These are phyloP conservation scores for Omphalea diandra DNA, from an alignment of 441 rosid species.

Conservation along the genomic window DNA sequence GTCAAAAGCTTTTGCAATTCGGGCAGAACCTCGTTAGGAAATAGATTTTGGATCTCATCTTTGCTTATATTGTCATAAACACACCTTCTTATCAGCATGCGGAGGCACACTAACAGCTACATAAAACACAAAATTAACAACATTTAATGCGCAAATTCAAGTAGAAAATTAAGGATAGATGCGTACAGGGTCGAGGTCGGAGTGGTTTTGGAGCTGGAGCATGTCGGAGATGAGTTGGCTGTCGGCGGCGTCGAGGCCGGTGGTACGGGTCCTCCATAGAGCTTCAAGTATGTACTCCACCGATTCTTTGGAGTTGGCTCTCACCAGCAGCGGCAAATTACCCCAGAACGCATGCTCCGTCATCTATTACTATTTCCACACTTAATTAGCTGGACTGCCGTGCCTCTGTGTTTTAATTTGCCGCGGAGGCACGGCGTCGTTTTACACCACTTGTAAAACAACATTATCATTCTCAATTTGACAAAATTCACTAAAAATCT, in stretches of 20 bases:
- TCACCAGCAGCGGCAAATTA: conserved; percentile 48
- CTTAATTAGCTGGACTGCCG: too few species aligned
- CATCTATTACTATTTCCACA: too few species aligned
- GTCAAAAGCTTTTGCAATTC: conserved; percentile 56
- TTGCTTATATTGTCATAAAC: conserved; percentile 47
- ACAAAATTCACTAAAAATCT: too few species aligned
- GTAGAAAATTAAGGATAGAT: neutral
- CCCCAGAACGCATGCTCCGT: conserved; percentile 59
- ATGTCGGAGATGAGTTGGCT: conserved; percentile 48
- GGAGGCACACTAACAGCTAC: conserved; percentile 66
- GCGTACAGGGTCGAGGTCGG: conserved; percentile 65
- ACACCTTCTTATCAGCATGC: conserved; percentile 53
- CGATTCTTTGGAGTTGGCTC: conserved; percentile 58
- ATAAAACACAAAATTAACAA: neutral
- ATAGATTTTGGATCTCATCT: conserved; percentile 51
- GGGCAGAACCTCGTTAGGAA: conserved; percentile 55
- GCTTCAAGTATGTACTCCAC: conserved; percentile 59
- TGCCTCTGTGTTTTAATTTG: too few species aligned
- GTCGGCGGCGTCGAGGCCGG: conserved; percentile 54
- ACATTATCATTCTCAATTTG: too few species aligned
- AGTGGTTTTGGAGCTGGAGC: conserved; percentile 54
- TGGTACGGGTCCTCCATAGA: conserved; percentile 60
- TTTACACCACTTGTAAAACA: too few species aligned
- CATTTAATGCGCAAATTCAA: too few species aligned
- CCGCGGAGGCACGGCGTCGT: too few species aligned